Conservation (phyloP, 2,329 filamentous ascomycete species). For the Dactylellina leptospora region DNA sequence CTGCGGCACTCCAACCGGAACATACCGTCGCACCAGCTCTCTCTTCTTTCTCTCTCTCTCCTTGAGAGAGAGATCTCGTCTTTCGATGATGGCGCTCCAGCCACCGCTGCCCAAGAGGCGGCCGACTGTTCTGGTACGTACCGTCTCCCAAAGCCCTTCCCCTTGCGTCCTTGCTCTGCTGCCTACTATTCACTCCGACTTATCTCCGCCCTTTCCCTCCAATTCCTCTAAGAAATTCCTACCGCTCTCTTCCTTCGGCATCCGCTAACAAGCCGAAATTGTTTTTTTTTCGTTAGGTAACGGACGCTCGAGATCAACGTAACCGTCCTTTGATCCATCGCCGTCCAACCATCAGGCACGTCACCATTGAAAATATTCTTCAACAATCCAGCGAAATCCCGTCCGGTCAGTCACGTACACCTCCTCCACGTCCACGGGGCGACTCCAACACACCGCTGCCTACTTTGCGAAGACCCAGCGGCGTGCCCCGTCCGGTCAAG, state of each 20-base stretch:
- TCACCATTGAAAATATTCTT: constrained; percentile 92
- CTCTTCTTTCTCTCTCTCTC: not conserved
- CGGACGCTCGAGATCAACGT: constrained; percentile 67
- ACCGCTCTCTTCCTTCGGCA: constrained; percentile 56
- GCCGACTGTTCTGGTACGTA: constrained; percentile 70
- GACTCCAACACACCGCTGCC: constrained; percentile 64
- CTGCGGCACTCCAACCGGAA: constrained; percentile 10
- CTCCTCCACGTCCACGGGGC: constrained; percentile 66
- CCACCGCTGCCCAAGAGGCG: constrained; percentile 64
- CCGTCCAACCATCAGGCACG: constrained; percentile 70
- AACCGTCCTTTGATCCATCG: constrained; percentile 57
- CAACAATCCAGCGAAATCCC: constrained; percentile 95
- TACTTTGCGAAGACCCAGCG: constrained; percentile 60
- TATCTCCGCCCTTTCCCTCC: constrained; percentile 46
- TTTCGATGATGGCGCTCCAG: constrained; percentile 49
- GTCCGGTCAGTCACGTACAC: constrained; percentile 84
- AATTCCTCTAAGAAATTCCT: constrained; percentile 43
- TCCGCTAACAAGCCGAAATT: constrained; percentile 21
- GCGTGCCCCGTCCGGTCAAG: constrained; percentile 60
- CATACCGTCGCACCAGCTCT: constrained; percentile 10
- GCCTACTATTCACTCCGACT: constrained; percentile 50
- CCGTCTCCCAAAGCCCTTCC: constrained; percentile 52
- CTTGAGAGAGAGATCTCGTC: not conserved
- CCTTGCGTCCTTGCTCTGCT: constrained; percentile 42
- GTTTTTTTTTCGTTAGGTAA: constrained; percentile 64